These are phyloP conservation scores for Globisporangium paroecandrum DNA, from an alignment of 352 stramenopile species.

Conservation along the genomic window DNA sequence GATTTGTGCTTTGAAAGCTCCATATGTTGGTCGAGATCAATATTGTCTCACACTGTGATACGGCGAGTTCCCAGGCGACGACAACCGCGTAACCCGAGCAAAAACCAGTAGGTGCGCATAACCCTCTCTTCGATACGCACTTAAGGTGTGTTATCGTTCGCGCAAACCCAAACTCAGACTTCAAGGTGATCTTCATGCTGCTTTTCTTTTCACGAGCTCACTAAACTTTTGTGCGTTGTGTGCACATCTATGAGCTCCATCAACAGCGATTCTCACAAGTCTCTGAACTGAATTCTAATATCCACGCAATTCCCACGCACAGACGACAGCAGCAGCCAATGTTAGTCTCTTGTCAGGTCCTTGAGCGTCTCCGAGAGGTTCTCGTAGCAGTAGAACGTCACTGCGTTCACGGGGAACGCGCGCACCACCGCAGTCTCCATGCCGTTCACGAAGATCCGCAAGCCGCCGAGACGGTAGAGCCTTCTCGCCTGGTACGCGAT, in stretches of 20 bases:
- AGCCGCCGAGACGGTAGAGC: conserved; percentile 64
- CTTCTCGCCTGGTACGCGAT: conserved; percentile 67
- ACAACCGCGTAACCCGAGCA: neutral
- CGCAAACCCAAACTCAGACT: neutral
- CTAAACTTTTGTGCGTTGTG: neutral
- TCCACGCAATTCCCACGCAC: neutral
- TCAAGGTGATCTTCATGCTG: neutral
- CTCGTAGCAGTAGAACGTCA: conserved; percentile 87
- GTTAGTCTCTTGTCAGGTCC: conserved; percentile 28
- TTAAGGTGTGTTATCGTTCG: neutral
- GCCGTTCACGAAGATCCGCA: conserved; percentile 74
- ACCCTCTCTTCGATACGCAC: neutral
- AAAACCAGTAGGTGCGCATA: neutral
- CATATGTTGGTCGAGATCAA: neutral
- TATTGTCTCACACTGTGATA: neutral
- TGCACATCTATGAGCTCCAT: neutral
- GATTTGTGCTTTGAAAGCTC: neutral
- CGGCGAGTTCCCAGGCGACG: neutral
- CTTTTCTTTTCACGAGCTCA: neutral
- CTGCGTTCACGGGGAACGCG: conserved; percentile 81
- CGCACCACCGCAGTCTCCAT: conserved; percentile 73
- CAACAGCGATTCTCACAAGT: neutral
- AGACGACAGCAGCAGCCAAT: neutral
- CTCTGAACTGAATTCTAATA: neutral
- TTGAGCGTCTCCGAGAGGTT: conserved; percentile 70